Percentiles rank a stretch among this genome's conserved stretches.
Evolutionary conservation across 371 early-diverging fungal genomes (phyloP).

Genomic region (Rhizopus arrhizus): DNA sequence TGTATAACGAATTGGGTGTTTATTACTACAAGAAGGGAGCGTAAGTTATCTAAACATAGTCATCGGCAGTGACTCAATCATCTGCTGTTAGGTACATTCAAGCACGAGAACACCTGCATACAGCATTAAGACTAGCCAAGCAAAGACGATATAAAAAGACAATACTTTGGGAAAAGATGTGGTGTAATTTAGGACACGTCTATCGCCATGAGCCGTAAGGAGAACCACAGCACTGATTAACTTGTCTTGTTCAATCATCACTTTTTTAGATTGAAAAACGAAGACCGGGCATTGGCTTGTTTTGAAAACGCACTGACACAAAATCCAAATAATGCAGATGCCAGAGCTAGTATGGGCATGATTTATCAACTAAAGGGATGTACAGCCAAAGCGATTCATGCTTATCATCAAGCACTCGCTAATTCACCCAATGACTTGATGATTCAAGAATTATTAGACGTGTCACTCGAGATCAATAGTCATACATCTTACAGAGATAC

Average conservation of each 20-base stretch:
- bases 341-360: slow-evolving; percentile 51
- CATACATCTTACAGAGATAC: background rate
- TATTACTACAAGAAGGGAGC: slow-evolving; percentile 56
- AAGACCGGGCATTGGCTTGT: slow-evolving; percentile 47
- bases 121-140: slow-evolving; percentile 56
- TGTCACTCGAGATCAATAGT: slow-evolving; percentile 6
- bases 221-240: background rate
- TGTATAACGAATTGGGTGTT: slow-evolving; percentile 72
- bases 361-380: slow-evolving; percentile 55
- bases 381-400: slow-evolving; percentile 53
- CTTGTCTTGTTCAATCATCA: background rate
- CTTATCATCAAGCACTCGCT: slow-evolving; percentile 51
- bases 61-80: background rate
- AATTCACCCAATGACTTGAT: slow-evolving; percentile 5
- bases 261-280: slow-evolving; percentile 12
- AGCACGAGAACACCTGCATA: slow-evolving; percentile 56
- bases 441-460: slow-evolving; percentile 18
- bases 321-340: slow-evolving; percentile 37
- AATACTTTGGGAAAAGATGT: slow-evolving; percentile 61
- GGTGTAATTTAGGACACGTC: slow-evolving; percentile 73
- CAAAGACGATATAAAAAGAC: slow-evolving; percentile 40
- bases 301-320: slow-evolving; percentile 53
- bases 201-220: slow-evolving; percentile 64
- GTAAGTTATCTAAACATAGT: slow-evolving; percentile 37
- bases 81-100: slow-evolving; percentile 44